A percentile compares a stretch with the other conserved stretches of the same genome.
phyloP scores from a whole-genome alignment of 1,284 basidiomycete genomes.

The Sparassis latifolia region DNA sequence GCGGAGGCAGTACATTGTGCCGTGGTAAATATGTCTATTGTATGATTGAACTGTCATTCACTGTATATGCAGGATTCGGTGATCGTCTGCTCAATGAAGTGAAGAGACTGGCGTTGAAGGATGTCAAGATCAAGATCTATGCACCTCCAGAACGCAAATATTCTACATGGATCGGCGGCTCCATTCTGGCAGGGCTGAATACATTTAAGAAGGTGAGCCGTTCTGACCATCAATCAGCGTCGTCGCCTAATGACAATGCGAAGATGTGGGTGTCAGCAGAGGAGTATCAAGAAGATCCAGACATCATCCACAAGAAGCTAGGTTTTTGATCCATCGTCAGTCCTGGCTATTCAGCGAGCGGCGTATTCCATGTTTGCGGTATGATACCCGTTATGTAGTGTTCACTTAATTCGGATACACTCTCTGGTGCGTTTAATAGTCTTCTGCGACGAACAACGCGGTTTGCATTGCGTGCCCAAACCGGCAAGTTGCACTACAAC shows the following conservation, averaged over 20 bases:
- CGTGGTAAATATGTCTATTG: constrained; percentile 50
- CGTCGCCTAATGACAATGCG: not conserved
- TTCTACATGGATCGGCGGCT: constrained; percentile 99
- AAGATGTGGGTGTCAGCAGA: constrained; percentile 99
- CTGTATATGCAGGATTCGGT: constrained; percentile 70
- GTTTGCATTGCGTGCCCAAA: too few species aligned
- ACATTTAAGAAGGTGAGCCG: constrained; percentile 93
- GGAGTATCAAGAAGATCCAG: constrained; percentile 98
- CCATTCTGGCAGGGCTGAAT: constrained; percentile 89
- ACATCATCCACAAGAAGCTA: constrained; percentile 92
- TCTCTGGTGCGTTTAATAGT: too few species aligned
- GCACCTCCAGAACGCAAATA: constrained; percentile 99
- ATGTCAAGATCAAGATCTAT: constrained; percentile 98
- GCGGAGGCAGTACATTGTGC: constrained; percentile 93
- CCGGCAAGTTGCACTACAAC: too few species aligned
- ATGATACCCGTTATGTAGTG: constrained; percentile 27
- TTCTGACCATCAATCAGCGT: not conserved
- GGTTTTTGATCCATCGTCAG: constrained; percentile 46
- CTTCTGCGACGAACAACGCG: too few species aligned
- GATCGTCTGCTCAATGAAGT: constrained; percentile 94
- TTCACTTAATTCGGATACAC: constrained; percentile 4
- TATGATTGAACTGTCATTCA: not conserved
- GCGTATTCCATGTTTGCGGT: constrained; percentile 22
- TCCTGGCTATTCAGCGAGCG: constrained; percentile 15
- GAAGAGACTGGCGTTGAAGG: constrained; percentile 94